phyloP scores from a whole-genome alignment of 345 rosid genomes.

The Moringa oleifera region DNA sequence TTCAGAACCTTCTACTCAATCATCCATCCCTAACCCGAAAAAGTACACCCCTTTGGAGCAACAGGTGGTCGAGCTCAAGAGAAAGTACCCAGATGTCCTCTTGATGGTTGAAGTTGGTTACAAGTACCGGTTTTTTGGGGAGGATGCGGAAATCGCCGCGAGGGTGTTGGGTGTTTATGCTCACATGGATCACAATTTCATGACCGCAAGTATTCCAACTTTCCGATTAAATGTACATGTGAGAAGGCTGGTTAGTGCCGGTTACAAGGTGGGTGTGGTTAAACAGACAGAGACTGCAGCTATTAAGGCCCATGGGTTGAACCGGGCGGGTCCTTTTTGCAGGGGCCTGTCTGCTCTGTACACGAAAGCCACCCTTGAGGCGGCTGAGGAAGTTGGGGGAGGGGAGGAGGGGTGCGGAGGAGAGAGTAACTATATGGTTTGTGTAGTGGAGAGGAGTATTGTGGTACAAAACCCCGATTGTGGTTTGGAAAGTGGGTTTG shows the following conservation, averaged over 20 bases:
- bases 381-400: constrained; percentile 76
- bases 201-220: constrained; percentile 93
- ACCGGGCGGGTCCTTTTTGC: constrained; percentile 59
- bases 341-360: constrained; percentile 82
- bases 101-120: constrained; percentile 96
- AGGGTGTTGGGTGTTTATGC: constrained; percentile 73
- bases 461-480: constrained; percentile 12
- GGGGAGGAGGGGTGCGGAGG: constrained; percentile 61
- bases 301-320: constrained; percentile 72
- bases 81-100: constrained; percentile 60
- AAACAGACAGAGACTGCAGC: constrained; percentile 98
- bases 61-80: constrained; percentile 72
- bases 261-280: constrained; percentile 89
- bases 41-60: constrained; percentile 83
- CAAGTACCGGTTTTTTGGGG: constrained; percentile 86
- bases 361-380: constrained; percentile 86
- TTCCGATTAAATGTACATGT: constrained; percentile 77
- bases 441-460: constrained; percentile 62
- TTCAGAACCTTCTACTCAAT: constrained; percentile 3
- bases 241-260: constrained; percentile 78
- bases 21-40: constrained; percentile 11
- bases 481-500: constrained; percentile 31
- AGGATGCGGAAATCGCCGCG: constrained; percentile 78
- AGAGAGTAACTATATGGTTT: constrained; percentile 65
- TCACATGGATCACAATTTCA: constrained; percentile 70